Evolutionary conservation across 352 stramenopile genomes (phyloP), one percentile per base, ranked within the genome.

Genomic region (Phytophthora vignae): DNA sequence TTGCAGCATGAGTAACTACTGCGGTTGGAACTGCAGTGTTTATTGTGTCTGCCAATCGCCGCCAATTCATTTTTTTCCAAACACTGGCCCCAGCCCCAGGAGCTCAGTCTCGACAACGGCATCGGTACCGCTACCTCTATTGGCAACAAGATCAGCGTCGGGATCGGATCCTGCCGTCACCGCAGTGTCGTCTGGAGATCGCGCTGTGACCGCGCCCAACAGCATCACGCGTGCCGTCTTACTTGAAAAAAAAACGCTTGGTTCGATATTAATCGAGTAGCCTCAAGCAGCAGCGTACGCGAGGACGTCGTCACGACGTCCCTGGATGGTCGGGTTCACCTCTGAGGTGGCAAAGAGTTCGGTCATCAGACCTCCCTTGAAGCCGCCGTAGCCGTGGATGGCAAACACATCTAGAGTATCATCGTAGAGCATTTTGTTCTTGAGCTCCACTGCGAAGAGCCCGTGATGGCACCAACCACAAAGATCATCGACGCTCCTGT

Each of bases 351-450:
- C 84, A 55, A 94, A 92, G 4, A 94, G 73, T 19, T 83, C 87
- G 1, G 83, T 88, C 17, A 91, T 42, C 27, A 94, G 62, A 11
- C 79, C 81, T 12, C 87, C 87, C 4, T 73, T 66, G 44, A 91
- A 84, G 8, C 87, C 87, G 9, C 65, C 83, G n/a, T 81, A 75
- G 36, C 83, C 83, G 73, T 94, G 85, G 63, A 94, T 84, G 6
- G 70, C 85, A 70, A 93, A 92, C 58, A 78, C 75, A 71, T 94
- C 87, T 15, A 94, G 73, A 14, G 82, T 91, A 60, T 94, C 87
- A 55, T 94, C 87, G 70, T 88, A 91, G 14, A 81, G 80, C 42
- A 90, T 57, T n/a, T 57, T 50, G 71, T 91, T 84, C 67, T 92
- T 91, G 49, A 91, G 46, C 53, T 73, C 70, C n/a, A 91, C 79